Evolutionary conservation across 1,284 basidiomycete genomes (phyloP).

Genomic region (Austroboletus niveus): DNA sequence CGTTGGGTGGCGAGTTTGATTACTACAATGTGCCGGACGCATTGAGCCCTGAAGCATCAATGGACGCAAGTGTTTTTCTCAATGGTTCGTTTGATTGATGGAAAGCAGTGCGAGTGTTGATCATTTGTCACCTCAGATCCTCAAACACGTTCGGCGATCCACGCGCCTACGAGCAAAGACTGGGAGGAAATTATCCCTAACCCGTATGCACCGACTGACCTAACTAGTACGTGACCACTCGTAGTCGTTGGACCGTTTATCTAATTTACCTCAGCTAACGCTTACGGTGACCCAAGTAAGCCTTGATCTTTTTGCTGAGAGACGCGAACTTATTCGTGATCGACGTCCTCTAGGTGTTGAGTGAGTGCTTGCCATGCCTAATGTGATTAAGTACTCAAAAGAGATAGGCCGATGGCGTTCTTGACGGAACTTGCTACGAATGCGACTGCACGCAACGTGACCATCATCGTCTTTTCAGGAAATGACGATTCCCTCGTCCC

Average conservation of each 20-base stretch:
- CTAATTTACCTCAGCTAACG: slow-evolving; percentile 5
- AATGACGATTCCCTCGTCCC: slow-evolving; percentile 66
- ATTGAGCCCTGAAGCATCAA: slow-evolving; percentile 41
- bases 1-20: slow-evolving; percentile 37
- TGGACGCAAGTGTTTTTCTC: slow-evolving; percentile 51
- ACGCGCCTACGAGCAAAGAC: slow-evolving; percentile 65
- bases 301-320: not conserved
- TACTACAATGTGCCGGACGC: slow-evolving; percentile 56
- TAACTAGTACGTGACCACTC: slow-evolving; percentile 27
- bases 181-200: slow-evolving; percentile 48
- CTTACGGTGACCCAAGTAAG: slow-evolving; percentile 45
- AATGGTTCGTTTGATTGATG: slow-evolving; percentile 45
- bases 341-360: slow-evolving; percentile 39
- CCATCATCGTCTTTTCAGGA: slow-evolving; percentile 61
- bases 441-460: slow-evolving; percentile 45
- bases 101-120: not conserved
- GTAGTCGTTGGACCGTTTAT: slow-evolving; percentile 5
- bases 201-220: slow-evolving; percentile 37
- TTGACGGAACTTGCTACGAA: slow-evolving; percentile 62
- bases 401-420: slow-evolving; percentile 58
- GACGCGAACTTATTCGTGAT: not conserved
- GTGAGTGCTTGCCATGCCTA: slow-evolving; percentile 35
- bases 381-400: slow-evolving; percentile 5
- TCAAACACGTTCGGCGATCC: slow-evolving; percentile 53
- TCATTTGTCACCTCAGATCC: slow-evolving; percentile 40